Base-by-base conservation (phyloP, 768 basidiomycete genomes). In the Cystobasidium tubakii region DNA sequence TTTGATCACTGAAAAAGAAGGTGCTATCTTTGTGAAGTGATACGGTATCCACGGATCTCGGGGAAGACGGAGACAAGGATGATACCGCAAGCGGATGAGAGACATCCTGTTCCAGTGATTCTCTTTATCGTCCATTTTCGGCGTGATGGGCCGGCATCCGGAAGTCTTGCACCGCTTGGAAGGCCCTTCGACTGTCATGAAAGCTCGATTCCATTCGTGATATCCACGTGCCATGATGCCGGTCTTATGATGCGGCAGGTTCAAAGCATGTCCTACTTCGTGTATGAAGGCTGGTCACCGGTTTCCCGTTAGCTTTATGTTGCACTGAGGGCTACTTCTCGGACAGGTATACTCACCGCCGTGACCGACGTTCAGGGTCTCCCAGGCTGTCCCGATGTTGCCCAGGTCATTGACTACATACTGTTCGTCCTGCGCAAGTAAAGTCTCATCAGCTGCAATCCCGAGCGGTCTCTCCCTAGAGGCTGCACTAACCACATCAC, bases 111-210 rank as follows among this genome's bases (percentile, higher is more conserved):
- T 44, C 69, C 69, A 71, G 39, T 71, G 69, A 60, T 71, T 71
- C 36, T 76, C 76, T 46, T 60, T 66, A 23, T 76, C 62, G 44
- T 73, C 63, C 65, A 57, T 50, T n/a, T 70, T 62, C 9, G 78
- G 78, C 23, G 78, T 77, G 46, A 78, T 66, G 64, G 75, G 44
- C 9, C 69, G 54, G 69, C 54, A 71, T 1, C 31, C 21, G 1
- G 50, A 55, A 17, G 69, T 71, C 1, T 71, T 60, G 54, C 36
- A 42, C 2, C 69, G 69, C 29, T 71, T 71, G 1, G 69, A 71
- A 27, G 25, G 53, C 1, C 53, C 50, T 31, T 71, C 69, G 17
- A 36, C 29, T 27, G 34, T 39, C 72, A 65, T 60, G 64, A 73
- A 73, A 21, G 33, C 44, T 7, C 72, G 36, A 46, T 73, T 73